These are phyloP conservation scores for Tetraselmis chui DNA, from an alignment of 139 green algal species.

Conservation along the genomic window DNA sequence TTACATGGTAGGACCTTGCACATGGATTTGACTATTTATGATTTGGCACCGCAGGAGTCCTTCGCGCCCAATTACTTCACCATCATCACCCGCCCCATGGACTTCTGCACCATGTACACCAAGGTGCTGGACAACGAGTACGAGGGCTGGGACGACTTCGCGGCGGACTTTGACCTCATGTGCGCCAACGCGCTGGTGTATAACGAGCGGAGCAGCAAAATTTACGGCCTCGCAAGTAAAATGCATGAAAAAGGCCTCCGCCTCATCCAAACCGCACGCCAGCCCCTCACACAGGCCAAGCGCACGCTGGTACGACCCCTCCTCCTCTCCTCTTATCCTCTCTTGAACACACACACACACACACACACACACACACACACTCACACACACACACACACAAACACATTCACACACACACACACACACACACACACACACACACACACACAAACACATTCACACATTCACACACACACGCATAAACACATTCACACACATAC, in stretches of 20 bases:
- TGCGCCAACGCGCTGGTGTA: slow-evolving; percentile 27
- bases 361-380: no score
- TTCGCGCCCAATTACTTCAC: slow-evolving; percentile 23
- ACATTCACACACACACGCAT: no score
- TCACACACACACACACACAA: no score
- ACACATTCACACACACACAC: no score
- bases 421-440: no score
- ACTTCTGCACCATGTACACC: slow-evolving; percentile 26
- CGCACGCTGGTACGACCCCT: background rate
- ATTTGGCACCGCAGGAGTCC: background rate
- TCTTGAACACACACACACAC: background rate
- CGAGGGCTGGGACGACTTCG: slow-evolving; percentile 11
- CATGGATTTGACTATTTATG: no score
- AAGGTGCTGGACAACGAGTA: slow-evolving; percentile 21
- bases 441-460: no score
- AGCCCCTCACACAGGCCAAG: background rate
- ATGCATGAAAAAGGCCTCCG: background rate
- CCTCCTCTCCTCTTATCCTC: no score
- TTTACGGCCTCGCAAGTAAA: background rate
- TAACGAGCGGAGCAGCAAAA: background rate
- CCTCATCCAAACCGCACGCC: background rate
- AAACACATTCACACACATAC: no score
- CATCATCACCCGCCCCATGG: slow-evolving; percentile 28
- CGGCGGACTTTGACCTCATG: slow-evolving; percentile 25
- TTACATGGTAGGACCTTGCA: no score